Conservation (phyloP, 352 stramenopile species). For the Pythium coloratum region DNA sequence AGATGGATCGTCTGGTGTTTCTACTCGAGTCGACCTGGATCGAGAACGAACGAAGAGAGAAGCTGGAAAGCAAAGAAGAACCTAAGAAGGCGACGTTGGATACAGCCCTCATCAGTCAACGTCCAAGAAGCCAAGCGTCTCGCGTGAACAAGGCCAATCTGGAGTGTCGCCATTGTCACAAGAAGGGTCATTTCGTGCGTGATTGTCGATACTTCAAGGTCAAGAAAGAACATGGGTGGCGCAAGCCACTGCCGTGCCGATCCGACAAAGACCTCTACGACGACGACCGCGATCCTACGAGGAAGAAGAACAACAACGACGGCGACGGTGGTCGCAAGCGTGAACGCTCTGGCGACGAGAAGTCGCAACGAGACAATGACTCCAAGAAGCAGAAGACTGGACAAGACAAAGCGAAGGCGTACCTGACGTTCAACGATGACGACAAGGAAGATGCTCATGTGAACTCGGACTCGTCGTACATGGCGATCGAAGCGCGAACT, state of each 20-base stretch:
- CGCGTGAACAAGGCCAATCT: no score
- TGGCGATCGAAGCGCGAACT: no score
- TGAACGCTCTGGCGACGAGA: not conserved
- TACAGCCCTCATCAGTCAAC: no score
- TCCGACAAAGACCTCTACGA: slow-evolving; percentile 1
- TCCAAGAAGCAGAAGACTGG: no score
- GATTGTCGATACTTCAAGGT: slow-evolving; percentile 2
- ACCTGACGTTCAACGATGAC: no score
- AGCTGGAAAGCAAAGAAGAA: not conserved
- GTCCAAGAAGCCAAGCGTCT: no score
- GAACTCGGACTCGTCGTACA: no score
- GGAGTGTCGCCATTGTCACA: slow-evolving; percentile 7
- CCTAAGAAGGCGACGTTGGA: no score
- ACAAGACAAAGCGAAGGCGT: no score
- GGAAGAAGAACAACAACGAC: no score
- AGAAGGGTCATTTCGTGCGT: not conserved
- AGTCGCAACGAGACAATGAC: not conserved
- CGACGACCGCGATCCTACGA: slow-evolving; percentile 13
- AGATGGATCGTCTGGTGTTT: slow-evolving; percentile 3
- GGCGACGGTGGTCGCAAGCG: no score
- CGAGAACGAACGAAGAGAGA: slow-evolving; percentile 1
- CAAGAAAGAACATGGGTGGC: slow-evolving; percentile 4
- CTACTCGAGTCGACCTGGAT: slow-evolving; percentile 10
- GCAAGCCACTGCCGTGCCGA: not conserved
- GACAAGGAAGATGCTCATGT: no score